Base-by-base conservation (phyloP, 306 rosid genomes). In the Cucurbita maxima region DNA sequence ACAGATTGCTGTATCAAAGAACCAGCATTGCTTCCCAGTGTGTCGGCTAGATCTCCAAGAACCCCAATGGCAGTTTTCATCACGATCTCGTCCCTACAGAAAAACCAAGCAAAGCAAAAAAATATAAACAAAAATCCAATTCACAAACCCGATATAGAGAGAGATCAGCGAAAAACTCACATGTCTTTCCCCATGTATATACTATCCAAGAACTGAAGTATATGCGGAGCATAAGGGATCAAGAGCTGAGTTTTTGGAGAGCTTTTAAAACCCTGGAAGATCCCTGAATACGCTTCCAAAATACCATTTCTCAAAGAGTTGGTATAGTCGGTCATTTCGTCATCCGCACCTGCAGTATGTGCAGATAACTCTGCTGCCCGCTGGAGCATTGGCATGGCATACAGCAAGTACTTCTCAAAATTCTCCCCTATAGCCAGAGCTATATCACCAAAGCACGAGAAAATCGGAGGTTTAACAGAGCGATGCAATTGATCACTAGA, bases 361-460 rank as follows among this genome's bases (percentile, higher is more conserved):
- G 87, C 86, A 15, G 96, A 92, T 25, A 92, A 92, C 79, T 92
- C 98, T 1, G 96, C 96, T 10, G 98, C 98, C 84, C 98, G 87
- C 79, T 92, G 98, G 76, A 92, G 96, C 98, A 92, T 92, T 66
- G 98, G 98, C 98, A 90, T 88, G 7, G 96, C 90, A 90, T 90
- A 92, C 68, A 85, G 68, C 77, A 92, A 83, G 84, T 92, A 92
- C 85, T 92, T 92, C 76, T 92, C 98, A 25, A 90, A 90, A 83
- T 87, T 85, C 70, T 92, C 98, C 55, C 98, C 96, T 68, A 92
- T 90, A 20, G 96, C 96, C 87, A 92, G 84, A 61, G 98, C 96
- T 78, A 92, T 84, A 83, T 92, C 98, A 9, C 98, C 98, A 84
- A 90, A 90, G 81, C 96, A 85, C 52, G 98, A 92, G 89, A 92